These are phyloP conservation scores for Drechmeria coniospora DNA, from an alignment of 2,329 filamentous ascomycete genomes.

Conservation along the genomic window DNA sequence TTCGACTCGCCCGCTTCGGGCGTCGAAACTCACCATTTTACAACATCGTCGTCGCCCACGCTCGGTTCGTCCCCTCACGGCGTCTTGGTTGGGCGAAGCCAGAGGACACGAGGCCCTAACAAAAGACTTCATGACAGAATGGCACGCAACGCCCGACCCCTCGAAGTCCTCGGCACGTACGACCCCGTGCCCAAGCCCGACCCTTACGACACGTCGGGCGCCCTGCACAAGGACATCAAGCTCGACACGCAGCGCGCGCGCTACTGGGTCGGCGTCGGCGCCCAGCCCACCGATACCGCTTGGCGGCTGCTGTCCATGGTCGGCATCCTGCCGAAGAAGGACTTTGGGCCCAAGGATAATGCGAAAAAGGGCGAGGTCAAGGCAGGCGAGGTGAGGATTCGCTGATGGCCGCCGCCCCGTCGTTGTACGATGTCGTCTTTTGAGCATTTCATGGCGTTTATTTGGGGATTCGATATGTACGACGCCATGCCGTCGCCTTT, in stretches of 20 bases:
- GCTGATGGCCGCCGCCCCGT: constrained; percentile 4
- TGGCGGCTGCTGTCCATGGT: constrained; percentile 82
- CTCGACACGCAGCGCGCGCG: constrained; percentile 67
- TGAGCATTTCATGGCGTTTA: constrained; percentile 13
- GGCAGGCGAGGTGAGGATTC: constrained; percentile 14
- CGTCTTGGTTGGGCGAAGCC: no score
- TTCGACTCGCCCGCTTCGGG: constrained; percentile 87
- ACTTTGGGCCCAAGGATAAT: constrained; percentile 16
- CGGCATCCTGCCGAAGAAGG: constrained; percentile 22
- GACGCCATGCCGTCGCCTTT: neutral
- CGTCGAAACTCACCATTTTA: constrained; percentile 81
- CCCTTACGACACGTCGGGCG: constrained; percentile 44
- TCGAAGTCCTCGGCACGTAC: constrained; percentile 82
- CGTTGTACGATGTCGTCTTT: constrained; percentile 13
- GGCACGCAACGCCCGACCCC: constrained; percentile 70
- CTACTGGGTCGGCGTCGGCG: constrained; percentile 96
- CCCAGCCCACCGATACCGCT: constrained; percentile 79
- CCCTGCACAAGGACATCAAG: constrained; percentile 79
- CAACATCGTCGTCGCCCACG: constrained; percentile 93
- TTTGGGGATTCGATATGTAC: constrained; percentile 4
- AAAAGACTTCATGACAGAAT: constrained; percentile 46
- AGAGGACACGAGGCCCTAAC: no score
- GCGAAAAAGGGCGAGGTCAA: constrained; percentile 12
- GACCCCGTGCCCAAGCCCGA: constrained; percentile 50
- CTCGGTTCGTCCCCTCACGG: constrained; percentile 49